Evolutionary conservation across 306 rosid genomes (phyloP).

Genomic region (Fragaria vesca): DNA sequence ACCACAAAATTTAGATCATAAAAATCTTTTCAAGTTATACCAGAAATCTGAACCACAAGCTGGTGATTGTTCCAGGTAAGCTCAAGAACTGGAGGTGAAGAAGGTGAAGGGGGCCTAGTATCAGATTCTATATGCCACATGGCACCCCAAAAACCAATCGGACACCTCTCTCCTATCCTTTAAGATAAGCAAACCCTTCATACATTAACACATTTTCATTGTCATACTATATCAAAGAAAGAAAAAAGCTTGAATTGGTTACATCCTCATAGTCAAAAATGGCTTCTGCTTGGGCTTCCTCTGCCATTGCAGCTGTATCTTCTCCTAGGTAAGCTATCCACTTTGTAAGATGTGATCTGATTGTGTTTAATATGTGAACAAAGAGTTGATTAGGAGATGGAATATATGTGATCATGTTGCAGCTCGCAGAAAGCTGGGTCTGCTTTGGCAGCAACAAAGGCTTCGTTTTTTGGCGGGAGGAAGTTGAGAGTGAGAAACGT

Average conservation of each 20-base stretch:
- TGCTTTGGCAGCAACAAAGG: conserved; percentile 36
- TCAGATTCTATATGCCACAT: conserved; percentile 56
- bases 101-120: conserved; percentile 16
- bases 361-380: background rate
- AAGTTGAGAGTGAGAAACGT: conserved; percentile 46
- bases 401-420: conserved; percentile 5
- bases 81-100: conserved; percentile 23
- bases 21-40: background rate
- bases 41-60: conserved; percentile 40
- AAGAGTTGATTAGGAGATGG: background rate
- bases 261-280: background rate
- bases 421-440: conserved; percentile 54
- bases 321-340: conserved; percentile 45
- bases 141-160: conserved; percentile 44
- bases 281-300: conserved; percentile 64
- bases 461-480: conserved; percentile 50
- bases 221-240: background rate
- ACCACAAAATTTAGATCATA: background rate
- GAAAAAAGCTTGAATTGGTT: background rate
- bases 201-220: conserved; percentile 24
- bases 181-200: conserved; percentile 44
- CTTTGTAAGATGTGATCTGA: background rate
- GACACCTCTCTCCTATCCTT: conserved; percentile 46
- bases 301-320: conserved; percentile 54
- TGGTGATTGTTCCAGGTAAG: conserved; percentile 36